Conservation (phyloP, 768 basidiomycete species). For the Kwoniella mangroviensis region DNA sequence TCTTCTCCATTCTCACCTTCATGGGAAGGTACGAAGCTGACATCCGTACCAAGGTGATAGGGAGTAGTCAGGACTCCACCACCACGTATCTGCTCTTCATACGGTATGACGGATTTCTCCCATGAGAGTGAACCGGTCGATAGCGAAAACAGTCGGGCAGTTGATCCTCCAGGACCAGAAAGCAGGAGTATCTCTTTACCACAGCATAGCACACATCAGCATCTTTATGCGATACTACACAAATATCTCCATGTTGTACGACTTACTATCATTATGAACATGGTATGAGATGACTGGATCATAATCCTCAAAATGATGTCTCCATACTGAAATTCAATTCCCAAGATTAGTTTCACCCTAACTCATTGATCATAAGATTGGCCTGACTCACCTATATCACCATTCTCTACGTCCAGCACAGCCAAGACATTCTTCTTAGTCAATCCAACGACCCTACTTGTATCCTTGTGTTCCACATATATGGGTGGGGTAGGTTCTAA, state of each 20-base stretch:
- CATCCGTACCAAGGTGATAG: conserved; percentile 64
- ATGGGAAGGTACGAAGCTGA: conserved; percentile 59
- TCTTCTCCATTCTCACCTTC: conserved; percentile 11
- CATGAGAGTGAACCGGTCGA: conserved; percentile 68
- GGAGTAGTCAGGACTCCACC: conserved; percentile 62
- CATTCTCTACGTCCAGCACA: conserved; percentile 70
- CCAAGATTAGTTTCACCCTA: too few species aligned
- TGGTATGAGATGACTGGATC: conserved; percentile 73
- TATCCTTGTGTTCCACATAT: conserved; percentile 5
- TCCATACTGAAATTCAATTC: conserved; percentile 67
- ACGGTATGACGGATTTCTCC: conserved; percentile 68
- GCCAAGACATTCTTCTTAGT: conserved; percentile 73
- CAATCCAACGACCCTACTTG: conserved; percentile 33
- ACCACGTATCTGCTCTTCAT: conserved; percentile 57
- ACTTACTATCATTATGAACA: conserved; percentile 66
- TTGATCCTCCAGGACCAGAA: conserved; percentile 75
- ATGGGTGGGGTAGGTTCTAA: conserved; percentile 64
- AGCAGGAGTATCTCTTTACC: conserved; percentile 69
- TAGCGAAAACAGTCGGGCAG: conserved; percentile 70
- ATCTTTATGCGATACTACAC: neutral
- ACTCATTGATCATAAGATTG: neutral
- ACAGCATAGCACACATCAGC: neutral
- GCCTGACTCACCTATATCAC: conserved; percentile 69
- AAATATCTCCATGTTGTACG: too few species aligned
- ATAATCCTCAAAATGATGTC: conserved; percentile 72